These are phyloP conservation scores for Quercus berberidifolia DNA, from an alignment of 306 rosid species.

Conservation along the genomic window DNA sequence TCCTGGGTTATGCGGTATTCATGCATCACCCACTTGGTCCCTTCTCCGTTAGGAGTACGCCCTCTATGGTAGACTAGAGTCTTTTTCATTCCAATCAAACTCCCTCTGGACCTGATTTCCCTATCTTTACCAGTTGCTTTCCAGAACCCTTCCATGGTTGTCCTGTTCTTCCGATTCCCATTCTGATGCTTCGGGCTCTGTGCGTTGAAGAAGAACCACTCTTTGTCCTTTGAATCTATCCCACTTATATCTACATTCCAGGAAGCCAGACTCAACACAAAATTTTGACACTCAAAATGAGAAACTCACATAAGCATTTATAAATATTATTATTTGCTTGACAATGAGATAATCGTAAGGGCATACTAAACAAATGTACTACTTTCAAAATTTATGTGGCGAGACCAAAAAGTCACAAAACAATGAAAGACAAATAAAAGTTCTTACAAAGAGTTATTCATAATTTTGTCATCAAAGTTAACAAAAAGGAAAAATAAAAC, in stretches of 20 bases:
- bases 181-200: conserved; percentile 83
- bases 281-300: too few relatives aligned
- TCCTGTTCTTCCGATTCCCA: conserved; percentile 73
- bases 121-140: conserved; percentile 96
- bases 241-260: conserved; percentile 54
- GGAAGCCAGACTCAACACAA: not conserved
- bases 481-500: too few relatives aligned
- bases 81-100: conserved; percentile 87
- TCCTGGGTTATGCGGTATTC: conserved; percentile 34
- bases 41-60: conserved; percentile 88
- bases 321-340: too few relatives aligned
- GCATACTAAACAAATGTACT: too few relatives aligned
- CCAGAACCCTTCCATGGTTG: conserved; percentile 80
- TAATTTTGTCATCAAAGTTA: too few relatives aligned
- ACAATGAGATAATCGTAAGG: too few relatives aligned
- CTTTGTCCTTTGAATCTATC: conserved; percentile 69
- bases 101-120: conserved; percentile 49
- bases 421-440: too few relatives aligned
- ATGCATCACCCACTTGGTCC: conserved; percentile 90
- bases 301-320: too few relatives aligned
- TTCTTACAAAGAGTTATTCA: too few relatives aligned
- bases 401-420: too few relatives aligned
- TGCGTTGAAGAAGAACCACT: conserved; percentile 96
- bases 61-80: conserved; percentile 81
- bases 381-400: too few relatives aligned